These are phyloP conservation scores for Gentiana dahurica DNA, from an alignment of 257 asterid genomes.

Conservation along the genomic window DNA sequence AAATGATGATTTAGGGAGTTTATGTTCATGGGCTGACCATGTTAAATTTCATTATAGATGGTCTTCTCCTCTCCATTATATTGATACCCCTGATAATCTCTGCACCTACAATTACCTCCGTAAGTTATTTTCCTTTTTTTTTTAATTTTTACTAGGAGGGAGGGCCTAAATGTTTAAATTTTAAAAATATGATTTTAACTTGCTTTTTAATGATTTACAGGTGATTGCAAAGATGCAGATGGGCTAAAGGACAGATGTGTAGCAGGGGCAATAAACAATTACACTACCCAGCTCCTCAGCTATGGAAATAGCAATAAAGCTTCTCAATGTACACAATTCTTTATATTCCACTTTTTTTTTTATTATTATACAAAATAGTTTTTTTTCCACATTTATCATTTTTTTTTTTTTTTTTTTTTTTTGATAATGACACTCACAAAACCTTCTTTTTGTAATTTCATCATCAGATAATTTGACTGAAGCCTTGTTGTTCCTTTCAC, in stretches of 20 bases:
- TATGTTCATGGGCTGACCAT: constrained; percentile 78
- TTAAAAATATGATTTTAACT: neutral
- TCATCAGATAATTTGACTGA: constrained; percentile 71
- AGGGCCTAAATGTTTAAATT: too few species aligned
- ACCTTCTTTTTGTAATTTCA: neutral
- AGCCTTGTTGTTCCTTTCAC: constrained; percentile 75
- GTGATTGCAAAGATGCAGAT: constrained; percentile 82
- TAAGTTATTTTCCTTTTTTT: constrained; percentile 18
- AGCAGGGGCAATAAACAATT: constrained; percentile 89
- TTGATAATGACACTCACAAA: neutral
- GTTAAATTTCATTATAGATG: constrained; percentile 63
- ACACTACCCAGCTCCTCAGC: constrained; percentile 61
- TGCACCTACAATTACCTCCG: constrained; percentile 63
- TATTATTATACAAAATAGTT: neutral
- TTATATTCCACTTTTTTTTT: neutral
- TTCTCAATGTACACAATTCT: constrained; percentile 34
- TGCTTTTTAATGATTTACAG: constrained; percentile 15
- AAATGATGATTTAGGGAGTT: constrained; percentile 47
- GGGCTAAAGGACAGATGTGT: constrained; percentile 67
- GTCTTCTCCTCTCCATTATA: constrained; percentile 81
- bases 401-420: neutral
- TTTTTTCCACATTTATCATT: neutral
- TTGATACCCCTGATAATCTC: constrained; percentile 64
- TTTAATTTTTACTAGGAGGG: neutral
- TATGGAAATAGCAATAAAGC: constrained; percentile 21